A percentile compares a stretch with the other conserved stretches of the same genome.
phyloP scores from a whole-genome alignment of 345 rosid species.

The Rhodamnia argentea region DNA sequence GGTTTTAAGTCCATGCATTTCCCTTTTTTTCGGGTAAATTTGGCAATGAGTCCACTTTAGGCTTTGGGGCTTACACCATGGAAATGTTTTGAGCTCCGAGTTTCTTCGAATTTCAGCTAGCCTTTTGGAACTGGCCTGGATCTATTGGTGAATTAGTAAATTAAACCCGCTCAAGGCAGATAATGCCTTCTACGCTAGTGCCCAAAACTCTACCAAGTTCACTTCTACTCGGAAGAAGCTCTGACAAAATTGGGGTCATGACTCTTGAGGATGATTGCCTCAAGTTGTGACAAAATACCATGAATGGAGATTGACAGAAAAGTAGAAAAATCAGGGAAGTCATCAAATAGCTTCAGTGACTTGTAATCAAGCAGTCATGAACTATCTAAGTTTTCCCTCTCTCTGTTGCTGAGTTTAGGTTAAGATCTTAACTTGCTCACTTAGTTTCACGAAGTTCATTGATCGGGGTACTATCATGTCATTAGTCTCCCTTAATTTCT shows the following conservation, averaged over 20 bases:
- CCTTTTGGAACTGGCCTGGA: not conserved
- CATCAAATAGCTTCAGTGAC: not conserved
- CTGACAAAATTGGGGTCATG: not conserved
- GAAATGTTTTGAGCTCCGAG: not conserved
- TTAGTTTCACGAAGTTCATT: not conserved
- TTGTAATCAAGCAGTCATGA: not conserved
- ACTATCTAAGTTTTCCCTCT: not conserved
- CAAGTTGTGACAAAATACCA: not conserved
- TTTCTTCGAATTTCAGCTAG: not conserved
- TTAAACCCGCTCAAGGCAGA: not conserved
- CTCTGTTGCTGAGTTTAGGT: not conserved
- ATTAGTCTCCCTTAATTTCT: not conserved
- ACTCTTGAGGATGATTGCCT: not conserved
- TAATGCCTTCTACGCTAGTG: not conserved
- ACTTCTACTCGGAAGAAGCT: not conserved
- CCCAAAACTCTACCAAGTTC: not conserved
- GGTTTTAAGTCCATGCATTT: not conserved
- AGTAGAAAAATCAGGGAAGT: not conserved
- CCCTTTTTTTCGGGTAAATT: not conserved
- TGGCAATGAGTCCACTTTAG: not conserved
- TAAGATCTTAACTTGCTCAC: not conserved
- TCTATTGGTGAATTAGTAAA: not conserved
- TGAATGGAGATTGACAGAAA: not conserved
- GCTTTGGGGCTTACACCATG: not conserved
- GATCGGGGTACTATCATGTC: not conserved